Evolutionary conservation across 1,139 yeast species (phyloP), one percentile per base, ranked within the genome.

Genomic region (Yamadazyma dushanensis): DNA sequence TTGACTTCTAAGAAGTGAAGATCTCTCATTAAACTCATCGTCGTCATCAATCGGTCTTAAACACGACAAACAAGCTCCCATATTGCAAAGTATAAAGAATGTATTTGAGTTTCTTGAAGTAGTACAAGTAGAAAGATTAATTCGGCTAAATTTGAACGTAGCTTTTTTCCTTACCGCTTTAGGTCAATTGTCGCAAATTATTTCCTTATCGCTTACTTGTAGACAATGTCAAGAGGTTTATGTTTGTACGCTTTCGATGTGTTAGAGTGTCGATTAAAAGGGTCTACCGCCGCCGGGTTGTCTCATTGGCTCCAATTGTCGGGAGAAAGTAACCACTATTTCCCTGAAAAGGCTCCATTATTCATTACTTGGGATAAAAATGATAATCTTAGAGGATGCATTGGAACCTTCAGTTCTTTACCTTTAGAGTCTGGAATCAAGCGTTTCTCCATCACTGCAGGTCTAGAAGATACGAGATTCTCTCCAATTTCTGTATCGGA

Each of bases 331-430:
- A 14, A 46, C 4, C 53, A 48, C 4, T 45, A 54, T 7, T 61
- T 68, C 30, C 95, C 97, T 0, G 11, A 39, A 3, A 41, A 49
- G n/a, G 70, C 75, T 2, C 76, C 77, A 1, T 59, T 92, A 24
- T 92, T 92, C 61, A 83, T 92, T 22, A 90, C 97, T 0, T 92
- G 96, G 96, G 80, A 83, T 54, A 76, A 73, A 31, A 49, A 63
- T 32, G 58, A 70, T 37, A 63, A 67, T 13, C 65, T 92, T 33
- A 69, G 97, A 35, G 98, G 98, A 0, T 92, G 98, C 54, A 92
- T 92, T 38, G 98, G 98, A 1, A 90, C 96, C 0, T 90, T 92
- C 54, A 35, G 34, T 20, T 59, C 62, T 25, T 51, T 60, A 11
- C 55, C 57, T 3, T 51, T 86, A 8, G 80, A 72, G 18, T 39